Base-by-base conservation (phyloP, 192 early-diverging fungal genomes). In the Chytriomyces sp. region DNA sequence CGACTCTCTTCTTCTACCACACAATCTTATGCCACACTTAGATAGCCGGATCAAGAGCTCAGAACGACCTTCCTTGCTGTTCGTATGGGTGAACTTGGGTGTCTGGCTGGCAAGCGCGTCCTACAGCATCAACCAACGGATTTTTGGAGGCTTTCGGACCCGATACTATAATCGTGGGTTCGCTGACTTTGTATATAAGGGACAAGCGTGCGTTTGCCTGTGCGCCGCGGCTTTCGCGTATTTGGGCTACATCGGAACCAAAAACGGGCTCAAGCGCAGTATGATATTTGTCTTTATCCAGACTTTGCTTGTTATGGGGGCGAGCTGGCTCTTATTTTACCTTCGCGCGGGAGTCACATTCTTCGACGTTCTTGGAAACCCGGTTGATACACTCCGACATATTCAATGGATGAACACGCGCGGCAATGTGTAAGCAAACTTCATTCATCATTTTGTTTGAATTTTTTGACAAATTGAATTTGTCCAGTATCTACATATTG, bases 331-430 rank as follows among this genome's bases (percentile, higher is more conserved):
- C 12, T 19, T 67, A 36, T 32, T 71, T 6, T 52, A 62, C 31
- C 52, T 73, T 22, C 67, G 76, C n/a, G 41, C 59, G 4, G 65
- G 59, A 5, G 57, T 73, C 28, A 74, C 72, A 14, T 53, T 66
- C 22, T 34, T 62, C n/a, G 72, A 73, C 54, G 19, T 12, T n/a
- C 26, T 32, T 0, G 65, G 59, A 0, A 14, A 68, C 38, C 76
- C 76, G 4, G 14, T 74, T n/a, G 71, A 74, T 31, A 36, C 59
- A 26, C 30, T 53, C 25, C 52, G 76, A 58, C 68, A 59, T 30
- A 25, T 76, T n/a, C 70, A 79, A 53, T 80, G 78, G 78, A 61
- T 63, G 4, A 62, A 70, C 49, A 63, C 64, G 39, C 28, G 41
- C 32, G 61, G 74, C 55, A 53, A 19, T 60, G 59, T 57, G 72